These are phyloP conservation scores for Ichthyophthirius multifiliis DNA, from an alignment of 169 alveolate genomes.

Conservation along the genomic window DNA sequence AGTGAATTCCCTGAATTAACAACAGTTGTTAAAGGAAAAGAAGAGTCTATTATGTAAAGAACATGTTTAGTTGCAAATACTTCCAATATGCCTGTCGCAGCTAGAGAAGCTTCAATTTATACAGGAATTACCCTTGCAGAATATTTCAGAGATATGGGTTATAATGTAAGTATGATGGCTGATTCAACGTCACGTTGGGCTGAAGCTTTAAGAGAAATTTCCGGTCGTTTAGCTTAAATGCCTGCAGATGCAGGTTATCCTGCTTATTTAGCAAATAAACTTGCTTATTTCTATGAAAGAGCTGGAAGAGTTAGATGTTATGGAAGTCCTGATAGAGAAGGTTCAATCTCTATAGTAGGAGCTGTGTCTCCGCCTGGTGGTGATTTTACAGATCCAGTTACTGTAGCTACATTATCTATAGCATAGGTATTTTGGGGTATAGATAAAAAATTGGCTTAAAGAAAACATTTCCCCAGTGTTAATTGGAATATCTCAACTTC, in stretches of 20 bases:
- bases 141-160: slow-evolving; percentile 99
- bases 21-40: slow-evolving; percentile 72
- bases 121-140: slow-evolving; percentile 99
- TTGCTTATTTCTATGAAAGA: slow-evolving; percentile 99
- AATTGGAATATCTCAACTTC: slow-evolving; percentile 98
- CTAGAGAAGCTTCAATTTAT: slow-evolving; percentile 99
- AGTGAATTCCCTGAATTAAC: slow-evolving; percentile 97
- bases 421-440: slow-evolving; percentile 99
- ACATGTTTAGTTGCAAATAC: slow-evolving; percentile 99
- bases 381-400: slow-evolving; percentile 99
- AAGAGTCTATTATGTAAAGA: slow-evolving; percentile 97
- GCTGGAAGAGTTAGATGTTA: slow-evolving; percentile 97
- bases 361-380: slow-evolving; percentile 99
- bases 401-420: slow-evolving; percentile 96
- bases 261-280: slow-evolving; percentile 97
- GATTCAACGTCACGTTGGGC: slow-evolving; percentile 99
- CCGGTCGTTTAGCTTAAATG: slow-evolving; percentile 99
- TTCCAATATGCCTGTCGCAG: slow-evolving; percentile 99
- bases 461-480: slow-evolving; percentile 99
- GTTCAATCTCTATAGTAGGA: slow-evolving; percentile 98
- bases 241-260: slow-evolving; percentile 99
- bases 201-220: slow-evolving; percentile 99
- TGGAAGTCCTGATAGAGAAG: slow-evolving; percentile 98
- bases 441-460: slow-evolving; percentile 98
- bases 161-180: slow-evolving; percentile 99